Conservation (phyloP, 2,329 filamentous ascomycete species). For the Fusarium irregulare region DNA sequence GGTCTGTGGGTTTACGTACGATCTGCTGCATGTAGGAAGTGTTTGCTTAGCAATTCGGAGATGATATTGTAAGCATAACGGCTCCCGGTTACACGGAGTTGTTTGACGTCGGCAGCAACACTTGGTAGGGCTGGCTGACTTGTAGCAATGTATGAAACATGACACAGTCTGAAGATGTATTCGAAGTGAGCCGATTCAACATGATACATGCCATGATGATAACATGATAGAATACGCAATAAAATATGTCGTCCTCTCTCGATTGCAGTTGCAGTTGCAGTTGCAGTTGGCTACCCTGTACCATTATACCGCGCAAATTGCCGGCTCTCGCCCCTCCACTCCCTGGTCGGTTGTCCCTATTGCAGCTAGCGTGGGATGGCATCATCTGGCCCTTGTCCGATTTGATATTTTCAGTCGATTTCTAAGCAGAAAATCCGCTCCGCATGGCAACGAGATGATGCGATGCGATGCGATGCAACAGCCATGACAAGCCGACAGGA, state of each 20-base stretch:
- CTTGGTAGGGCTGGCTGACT: neutral
- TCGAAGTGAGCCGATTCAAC: neutral
- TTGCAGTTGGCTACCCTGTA: conserved; percentile 10
- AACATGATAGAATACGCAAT: neutral
- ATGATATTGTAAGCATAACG: conserved; percentile 26
- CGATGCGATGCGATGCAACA: conserved; percentile 1
- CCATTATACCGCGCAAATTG: neutral
- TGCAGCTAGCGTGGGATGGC: conserved; percentile 42
- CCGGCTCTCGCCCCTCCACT: neutral
- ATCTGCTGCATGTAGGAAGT: neutral
- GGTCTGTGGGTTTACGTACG: conserved; percentile 1
- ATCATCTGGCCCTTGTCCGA: conserved; percentile 41
- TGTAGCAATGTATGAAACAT: neutral
- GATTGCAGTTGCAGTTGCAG: too few species aligned
- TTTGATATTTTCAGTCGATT: conserved; percentile 39
- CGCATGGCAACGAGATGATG: conserved; percentile 8
- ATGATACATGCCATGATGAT: neutral
- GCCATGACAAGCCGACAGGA: conserved; percentile 20
- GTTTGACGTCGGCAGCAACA: neutral
- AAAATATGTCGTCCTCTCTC: neutral
- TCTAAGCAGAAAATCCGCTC: conserved; percentile 43
- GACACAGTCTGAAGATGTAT: too few species aligned
- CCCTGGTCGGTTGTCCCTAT: conserved; percentile 9
- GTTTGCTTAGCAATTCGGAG: conserved; percentile 18
- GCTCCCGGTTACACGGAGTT: neutral